phyloP scores from a whole-genome alignment of 2,329 filamentous ascomycete species.

The Cercospora brassicicola region DNA sequence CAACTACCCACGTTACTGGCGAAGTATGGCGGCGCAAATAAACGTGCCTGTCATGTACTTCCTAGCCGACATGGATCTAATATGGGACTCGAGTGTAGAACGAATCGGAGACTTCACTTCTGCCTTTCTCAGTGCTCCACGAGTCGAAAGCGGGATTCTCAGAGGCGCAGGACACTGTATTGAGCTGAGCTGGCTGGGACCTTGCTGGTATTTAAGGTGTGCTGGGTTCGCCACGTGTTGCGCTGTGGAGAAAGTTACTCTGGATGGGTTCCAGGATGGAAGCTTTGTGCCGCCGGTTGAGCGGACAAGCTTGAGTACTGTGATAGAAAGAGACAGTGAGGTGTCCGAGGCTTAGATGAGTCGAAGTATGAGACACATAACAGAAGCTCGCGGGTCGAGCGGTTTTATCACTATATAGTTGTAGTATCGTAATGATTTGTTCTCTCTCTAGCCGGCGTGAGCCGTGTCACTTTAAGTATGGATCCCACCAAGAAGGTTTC shows the following conservation, averaged over 20 bases:
- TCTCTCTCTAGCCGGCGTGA: background rate
- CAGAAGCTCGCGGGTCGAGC: background rate
- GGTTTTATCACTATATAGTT: background rate
- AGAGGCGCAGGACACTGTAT: slow-evolving; percentile 18
- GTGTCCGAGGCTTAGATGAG: background rate
- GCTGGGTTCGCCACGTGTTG: slow-evolving; percentile 16
- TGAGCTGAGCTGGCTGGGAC: slow-evolving; percentile 17
- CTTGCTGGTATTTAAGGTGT: slow-evolving; percentile 18
- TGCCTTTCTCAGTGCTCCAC: slow-evolving; percentile 11
- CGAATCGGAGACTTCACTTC: slow-evolving; percentile 9
- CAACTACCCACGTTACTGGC: slow-evolving; percentile 17
- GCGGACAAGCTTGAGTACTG: slow-evolving; percentile 8
- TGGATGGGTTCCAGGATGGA: slow-evolving; percentile 2
- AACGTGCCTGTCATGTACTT: slow-evolving; percentile 20
- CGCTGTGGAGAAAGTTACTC: slow-evolving; percentile 15
- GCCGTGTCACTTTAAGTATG: background rate
- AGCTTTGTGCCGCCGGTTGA: slow-evolving; percentile 2
- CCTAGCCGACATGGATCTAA: slow-evolving; percentile 11
- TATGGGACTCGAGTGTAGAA: slow-evolving; percentile 15
- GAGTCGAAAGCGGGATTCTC: slow-evolving; percentile 17
- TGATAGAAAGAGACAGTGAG: slow-evolving; percentile 8
- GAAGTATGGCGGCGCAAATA: slow-evolving; percentile 15
- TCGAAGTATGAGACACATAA: too few species aligned
- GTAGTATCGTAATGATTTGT: background rate
- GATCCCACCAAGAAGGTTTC: background rate